Evolutionary conservation across 1,284 basidiomycete genomes (phyloP).

Genomic region (Chondrostereum purpureum): DNA sequence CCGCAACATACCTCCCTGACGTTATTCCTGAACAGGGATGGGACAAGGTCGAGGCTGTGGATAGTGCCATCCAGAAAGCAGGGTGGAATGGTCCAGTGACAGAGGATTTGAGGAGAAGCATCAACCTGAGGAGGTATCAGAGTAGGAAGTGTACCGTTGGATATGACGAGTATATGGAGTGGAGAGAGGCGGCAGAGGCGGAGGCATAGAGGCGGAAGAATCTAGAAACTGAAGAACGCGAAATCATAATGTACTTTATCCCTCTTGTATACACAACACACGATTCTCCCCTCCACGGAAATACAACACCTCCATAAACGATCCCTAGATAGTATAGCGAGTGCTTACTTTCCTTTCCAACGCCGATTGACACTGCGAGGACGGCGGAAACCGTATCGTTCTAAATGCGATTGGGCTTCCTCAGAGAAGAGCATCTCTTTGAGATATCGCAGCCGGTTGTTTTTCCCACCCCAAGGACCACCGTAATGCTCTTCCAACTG

Average conservation of each 20-base stretch:
- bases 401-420: neutral
- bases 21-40: slow-evolving; percentile 91
- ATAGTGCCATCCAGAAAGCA: slow-evolving; percentile 89
- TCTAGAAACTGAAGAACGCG: slow-evolving; percentile 1
- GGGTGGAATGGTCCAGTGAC: slow-evolving; percentile 82
- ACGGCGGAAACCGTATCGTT: neutral
- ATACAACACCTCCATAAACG: too few species aligned
- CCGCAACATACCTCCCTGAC: slow-evolving; percentile 93
- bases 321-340: neutral
- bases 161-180: slow-evolving; percentile 75
- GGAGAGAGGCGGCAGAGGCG: slow-evolving; percentile 51
- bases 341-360: neutral
- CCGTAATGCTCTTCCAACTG: slow-evolving; percentile 48
- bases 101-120: slow-evolving; percentile 72
- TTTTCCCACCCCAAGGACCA: slow-evolving; percentile 33
- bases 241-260: slow-evolving; percentile 7
- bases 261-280: too few species aligned
- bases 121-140: slow-evolving; percentile 82
- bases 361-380: neutral
- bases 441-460: slow-evolving; percentile 38
- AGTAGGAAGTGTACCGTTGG: slow-evolving; percentile 66
- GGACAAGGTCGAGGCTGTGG: slow-evolving; percentile 83
- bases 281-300: too few species aligned
- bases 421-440: slow-evolving; percentile 31
- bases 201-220: slow-evolving; percentile 11